Base-by-base conservation (phyloP, 108 stramenopile genomes). In the Aurantiochytrium sp. region DNA sequence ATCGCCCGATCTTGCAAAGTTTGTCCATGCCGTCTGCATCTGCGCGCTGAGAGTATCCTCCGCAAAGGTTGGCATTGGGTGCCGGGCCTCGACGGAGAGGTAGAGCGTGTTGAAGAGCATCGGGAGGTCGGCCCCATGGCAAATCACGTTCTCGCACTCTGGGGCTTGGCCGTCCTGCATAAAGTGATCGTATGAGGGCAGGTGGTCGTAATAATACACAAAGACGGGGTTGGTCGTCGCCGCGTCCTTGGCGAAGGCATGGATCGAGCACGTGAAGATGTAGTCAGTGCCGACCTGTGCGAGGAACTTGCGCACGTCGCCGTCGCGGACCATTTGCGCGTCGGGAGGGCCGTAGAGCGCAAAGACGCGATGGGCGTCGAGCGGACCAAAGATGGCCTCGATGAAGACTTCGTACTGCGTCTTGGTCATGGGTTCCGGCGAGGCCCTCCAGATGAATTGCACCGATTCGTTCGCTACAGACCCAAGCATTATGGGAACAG, bases 61-160 rank as follows among this genome's bases (percentile, higher is more conserved):
- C 21, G 6, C 88, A 6, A 4, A 42, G 41, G 87, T 87, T 4
- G 12, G 86, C 15, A 41, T 27, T 5, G 86, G 86, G 41, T 86
- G 36, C n/a, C 30, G n/a, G 42, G 24, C 2, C 42, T 81, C 36
- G 45, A 10, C 19, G 21, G 73, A 39, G 73, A 81, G 73, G 30
- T 48, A 81, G 17, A 81, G 6, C 10, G 73, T 81, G 32, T 81
- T 48, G 31, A 89, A 89, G 52, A 68, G 22, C 17, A 87, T 34
- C n/a, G 86, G n/a, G 4, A 89, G 59, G 27, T 89, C 89, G 8
- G 12, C 31, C 15, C 59, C 86, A 31, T 89, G 89, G 52, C 86
- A 87, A 5, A 89, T 53, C 21, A 87, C 12, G 36, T 31, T 4
- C 36, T 42, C 10, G 30, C 88, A 88, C 52, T 15, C 54, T 27